Evolutionary conservation across 73 alveolate species (phyloP).

Genomic region (Effrenium voratum): DNA sequence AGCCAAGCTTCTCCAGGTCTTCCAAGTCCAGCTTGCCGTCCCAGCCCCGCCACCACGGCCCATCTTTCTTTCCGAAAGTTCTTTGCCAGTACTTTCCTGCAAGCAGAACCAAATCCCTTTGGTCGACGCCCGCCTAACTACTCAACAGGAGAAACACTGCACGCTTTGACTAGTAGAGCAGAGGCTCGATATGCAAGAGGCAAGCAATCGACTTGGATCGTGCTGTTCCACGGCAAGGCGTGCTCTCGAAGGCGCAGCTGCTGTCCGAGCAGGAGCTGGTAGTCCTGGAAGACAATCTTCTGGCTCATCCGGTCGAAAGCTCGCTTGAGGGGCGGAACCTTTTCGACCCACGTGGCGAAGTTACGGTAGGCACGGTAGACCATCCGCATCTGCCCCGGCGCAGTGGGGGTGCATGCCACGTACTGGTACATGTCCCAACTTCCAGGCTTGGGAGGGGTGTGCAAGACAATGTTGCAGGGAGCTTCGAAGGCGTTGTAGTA

Average conservation of each 20-base stretch:
- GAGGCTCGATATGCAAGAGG: slow-evolving; percentile 50
- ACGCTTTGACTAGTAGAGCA: too few species aligned
- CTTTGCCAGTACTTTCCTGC: slow-evolving; percentile 42
- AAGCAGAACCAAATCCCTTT: too few species aligned
- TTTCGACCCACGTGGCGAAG: slow-evolving; percentile 45
- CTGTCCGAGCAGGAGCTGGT: slow-evolving; percentile 46
- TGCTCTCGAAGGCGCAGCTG: slow-evolving; percentile 55
- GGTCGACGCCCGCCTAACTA: too few species aligned
- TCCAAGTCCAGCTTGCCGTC: slow-evolving; percentile 62
- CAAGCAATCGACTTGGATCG: slow-evolving; percentile 59
- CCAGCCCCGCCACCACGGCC: slow-evolving; percentile 85
- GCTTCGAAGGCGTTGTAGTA: slow-evolving; percentile 53
- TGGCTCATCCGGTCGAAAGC: slow-evolving; percentile 32
- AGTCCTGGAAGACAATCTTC: slow-evolving; percentile 64
- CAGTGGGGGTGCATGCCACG: slow-evolving; percentile 55
- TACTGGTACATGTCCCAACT: slow-evolving; percentile 49
- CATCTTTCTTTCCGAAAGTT: slow-evolving; percentile 43
- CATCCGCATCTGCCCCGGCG: slow-evolving; percentile 77
- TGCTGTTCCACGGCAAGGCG: slow-evolving; percentile 56
- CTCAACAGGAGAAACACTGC: too few species aligned
- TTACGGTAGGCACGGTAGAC: slow-evolving; percentile 50
- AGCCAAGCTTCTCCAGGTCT: slow-evolving; percentile 45
- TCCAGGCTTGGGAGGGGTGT: slow-evolving; percentile 54
- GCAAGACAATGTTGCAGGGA: slow-evolving; percentile 63
- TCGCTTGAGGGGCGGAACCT: slow-evolving; percentile 39